Percentiles rank a stretch among this genome's conserved stretches.
These are phyloP conservation scores for Pseudogymnoascus sp. DNA, from an alignment of 2,329 filamentous ascomycete genomes.

Conservation along the genomic window DNA sequence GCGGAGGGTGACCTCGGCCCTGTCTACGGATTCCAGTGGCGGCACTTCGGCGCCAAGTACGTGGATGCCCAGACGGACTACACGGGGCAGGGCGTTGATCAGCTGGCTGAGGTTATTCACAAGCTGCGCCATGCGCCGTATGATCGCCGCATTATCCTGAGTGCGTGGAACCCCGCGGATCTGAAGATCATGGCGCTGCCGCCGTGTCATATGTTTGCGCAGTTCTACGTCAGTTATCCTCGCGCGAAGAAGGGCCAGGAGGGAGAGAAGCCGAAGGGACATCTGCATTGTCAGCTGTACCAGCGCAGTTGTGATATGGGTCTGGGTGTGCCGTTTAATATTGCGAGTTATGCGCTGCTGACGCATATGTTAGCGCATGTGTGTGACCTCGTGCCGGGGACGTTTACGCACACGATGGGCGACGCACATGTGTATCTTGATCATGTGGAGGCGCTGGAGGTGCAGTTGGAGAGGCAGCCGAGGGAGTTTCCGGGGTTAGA, in stretches of 20 bases:
- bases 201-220: constrained; percentile 95
- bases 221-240: constrained; percentile 50
- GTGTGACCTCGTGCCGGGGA: constrained; percentile 75
- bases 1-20: constrained; percentile 85
- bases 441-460: constrained; percentile 77
- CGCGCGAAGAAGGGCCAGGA: constrained; percentile 25
- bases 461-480: constrained; percentile 73
- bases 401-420: constrained; percentile 89
- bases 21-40: constrained; percentile 98
- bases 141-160: constrained; percentile 81
- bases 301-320: constrained; percentile 96
- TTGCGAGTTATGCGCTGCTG: constrained; percentile 84
- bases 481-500: constrained; percentile 70
- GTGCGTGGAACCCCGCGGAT: constrained; percentile 88
- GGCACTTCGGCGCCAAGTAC: constrained; percentile 92
- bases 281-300: constrained; percentile 81
- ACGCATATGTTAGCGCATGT: constrained; percentile 93
- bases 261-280: constrained; percentile 46
- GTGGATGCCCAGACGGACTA: constrained; percentile 73
- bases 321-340: constrained; percentile 94
- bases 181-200: constrained; percentile 82
- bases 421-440: constrained; percentile 96
- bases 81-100: constrained; percentile 79
- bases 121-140: constrained; percentile 79
- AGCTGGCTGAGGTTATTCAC: constrained; percentile 80